Evolutionary conservation across 805 yeast species (phyloP), one percentile per base, ranked within the genome.

Genomic region (Priceomyces medius): DNA sequence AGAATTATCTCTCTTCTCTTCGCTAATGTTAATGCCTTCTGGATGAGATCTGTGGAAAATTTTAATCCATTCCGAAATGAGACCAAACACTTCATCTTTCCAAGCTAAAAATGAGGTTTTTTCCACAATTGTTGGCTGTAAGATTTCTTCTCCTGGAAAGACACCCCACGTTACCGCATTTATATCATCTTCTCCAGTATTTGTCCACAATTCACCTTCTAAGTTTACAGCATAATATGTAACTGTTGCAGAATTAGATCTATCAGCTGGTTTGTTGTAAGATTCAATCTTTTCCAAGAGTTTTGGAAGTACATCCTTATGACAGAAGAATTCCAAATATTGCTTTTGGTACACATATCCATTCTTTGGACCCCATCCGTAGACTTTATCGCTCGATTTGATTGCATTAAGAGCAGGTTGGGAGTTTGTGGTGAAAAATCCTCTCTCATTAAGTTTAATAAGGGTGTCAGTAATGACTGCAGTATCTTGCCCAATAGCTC

Each of bases 151-250:
- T 28, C 96, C 96, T 20, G 98, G 97, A 80, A 88, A 89, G 41
- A 90, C 88, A 48, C 98, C 98, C 98, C 98, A 91, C 14, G 98
- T 91, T 42, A 91, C 97, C 7, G 98, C 97, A 58, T 88, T 90
- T 48, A 95, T 89, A 47, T 81, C 85, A 27, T 82, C 87, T 34
- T 78, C 81, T 18, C 76, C 76, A 36, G 88, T 80, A 62, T 90
- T 90, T 37, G 95, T 79, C 14, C 59, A 48, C 40, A 89, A 68
- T 31, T 79, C 80, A 2, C 79, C 76, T 24, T 66, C 56, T 53
- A 77, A 77, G 51, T 73, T 71, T 20, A 87, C 88, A 3, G 90
- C 83, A 58, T 88, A 90, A 65, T 79, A 91, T 3, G 96, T 82
- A 51, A 90, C 70, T 34, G 77, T 69, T 2, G 62, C 50, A 9